Base-by-base conservation (phyloP, 768 basidiomycete genomes). In the Tricholoma flavovirens region DNA sequence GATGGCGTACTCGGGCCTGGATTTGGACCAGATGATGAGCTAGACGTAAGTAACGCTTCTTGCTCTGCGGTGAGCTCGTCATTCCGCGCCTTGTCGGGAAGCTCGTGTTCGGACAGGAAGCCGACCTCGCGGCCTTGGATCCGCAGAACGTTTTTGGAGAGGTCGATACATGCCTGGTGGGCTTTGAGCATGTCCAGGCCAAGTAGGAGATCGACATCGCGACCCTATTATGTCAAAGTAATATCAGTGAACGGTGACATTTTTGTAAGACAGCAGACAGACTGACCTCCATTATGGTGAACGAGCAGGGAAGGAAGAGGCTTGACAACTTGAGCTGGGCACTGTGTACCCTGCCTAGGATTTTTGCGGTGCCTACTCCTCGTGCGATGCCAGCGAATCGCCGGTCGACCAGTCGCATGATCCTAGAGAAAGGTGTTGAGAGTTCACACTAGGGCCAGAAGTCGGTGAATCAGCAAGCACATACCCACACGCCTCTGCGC, bases 111-210 rank as follows among this genome's bases (percentile, higher is more conserved):
- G 1, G 92, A 70, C 4, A 99, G 75, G 77, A 99, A 99, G 15
- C 72, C 71, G 8, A 99, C 87, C 70, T 97, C 92, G 12, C 91
- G 82, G 15, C 83, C 88, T 74, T 93, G 90, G 50, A 99, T 98
- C n/a, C 93, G 82, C 19, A 99, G 83, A 11, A 90, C 89, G 60
- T 86, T 83, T 69, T 93, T 93, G 62, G 86, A 78, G 21, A 99
- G 82, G 71, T 99, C 97, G 69, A 99, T 98, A 66, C 86, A 90
- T 5, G 94, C 96, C 67, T 97, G 94, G 68, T 98, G 91, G 0
- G 94, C 90, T 71, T 93, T 98, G 58, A 98, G 83, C 97, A 98
- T 98, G 78, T 99, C 97, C n/a, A 99, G 80, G 6, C 97, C 97
- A 40, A 99, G 87, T 3, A 99, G 77, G n/a, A 99, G 83, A 66